Evolutionary conservation across 1,139 yeast genomes (phyloP).

Genomic region (Zygotorulaspora mrakii): DNA sequence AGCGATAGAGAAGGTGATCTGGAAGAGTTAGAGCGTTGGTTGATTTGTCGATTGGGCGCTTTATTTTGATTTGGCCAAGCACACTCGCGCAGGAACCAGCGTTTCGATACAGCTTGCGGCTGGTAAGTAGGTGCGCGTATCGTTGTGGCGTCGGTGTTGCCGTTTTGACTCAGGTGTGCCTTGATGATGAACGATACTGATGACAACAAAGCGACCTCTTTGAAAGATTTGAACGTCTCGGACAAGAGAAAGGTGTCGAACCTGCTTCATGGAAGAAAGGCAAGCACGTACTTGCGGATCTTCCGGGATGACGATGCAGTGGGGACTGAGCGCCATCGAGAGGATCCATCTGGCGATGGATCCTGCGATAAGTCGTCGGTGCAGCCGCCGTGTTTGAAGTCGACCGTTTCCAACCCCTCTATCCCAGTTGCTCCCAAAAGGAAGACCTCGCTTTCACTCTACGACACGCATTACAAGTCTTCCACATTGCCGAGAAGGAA

Average conservation of each 20-base stretch:
- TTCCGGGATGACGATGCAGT: conserved; percentile 31
- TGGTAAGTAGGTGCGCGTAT: no score
- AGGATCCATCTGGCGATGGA: no score
- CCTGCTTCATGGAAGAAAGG: conserved; percentile 35
- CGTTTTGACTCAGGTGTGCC: no score
- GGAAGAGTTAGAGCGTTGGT: no score
- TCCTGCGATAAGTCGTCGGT: no score
- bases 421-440: conserved; percentile 5
- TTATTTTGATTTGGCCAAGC: no score
- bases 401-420: background rate
- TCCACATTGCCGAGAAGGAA: conserved; percentile 13
- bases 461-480: conserved; percentile 16
- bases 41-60: no score
- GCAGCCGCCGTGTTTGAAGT: conserved; percentile 1
- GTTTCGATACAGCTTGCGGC: no score
- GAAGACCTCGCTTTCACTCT: conserved; percentile 13
- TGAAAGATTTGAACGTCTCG: conserved; percentile 26
- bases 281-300: conserved; percentile 36
- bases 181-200: conserved; percentile 2
- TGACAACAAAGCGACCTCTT: conserved; percentile 12
- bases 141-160: no score
- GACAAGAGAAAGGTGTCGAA: conserved; percentile 20
- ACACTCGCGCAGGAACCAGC: no score
- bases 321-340: no score
- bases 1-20: no score